Evolutionary conservation across 495 filamentous ascomycete species (phyloP), one percentile per base, ranked within the genome.

Genomic region (Chaetomium fimeti): DNA sequence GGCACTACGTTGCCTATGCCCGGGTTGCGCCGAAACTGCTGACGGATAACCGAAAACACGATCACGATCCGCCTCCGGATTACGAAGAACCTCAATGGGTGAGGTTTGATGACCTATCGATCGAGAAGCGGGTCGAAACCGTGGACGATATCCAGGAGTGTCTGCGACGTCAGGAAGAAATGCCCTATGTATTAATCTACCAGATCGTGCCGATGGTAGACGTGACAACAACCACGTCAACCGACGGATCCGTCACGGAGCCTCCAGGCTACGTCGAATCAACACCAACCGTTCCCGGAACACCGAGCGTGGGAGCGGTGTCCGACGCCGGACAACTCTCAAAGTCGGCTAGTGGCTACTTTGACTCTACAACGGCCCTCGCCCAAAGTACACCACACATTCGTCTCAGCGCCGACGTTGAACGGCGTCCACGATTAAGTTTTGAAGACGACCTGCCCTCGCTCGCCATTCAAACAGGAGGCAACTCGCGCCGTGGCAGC

Each of bases 181-280:
- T 89, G 65, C 93, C 94, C 5, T 98, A 98, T 68, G 83, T 98
- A 3, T 78, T 98, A 0, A 97, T 97, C 75, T 98, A 96, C 69
- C 93, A 97, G 73, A 92, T 97, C 45, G 82, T 92, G 42, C 94
- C 93, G 0, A 89, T 95, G 65, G 84, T 89, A 32, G 88, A 89
- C 52, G 86, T 90, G 54, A 78, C 84, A 8, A 75, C 32, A 36
- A 9, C 83, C 0, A 77, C 81, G 58, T 83, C 83, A 12, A 81
- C 81, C 45, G 76, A 78, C 29, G 81, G 84, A 63, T 83, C 82
- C 32, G 75, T 77, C 20, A 64, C 68, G n/a, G 76, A 81, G 5
- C 79, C 83, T 4, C 81, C 85, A 12, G 82, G 87, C 6, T 88
- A 85, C 58, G 75, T 82, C 49, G 80, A 84, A n/a, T 82, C 64